Evolutionary conservation across 345 rosid genomes (phyloP).

Genomic region (Isatis tinctoria): DNA sequence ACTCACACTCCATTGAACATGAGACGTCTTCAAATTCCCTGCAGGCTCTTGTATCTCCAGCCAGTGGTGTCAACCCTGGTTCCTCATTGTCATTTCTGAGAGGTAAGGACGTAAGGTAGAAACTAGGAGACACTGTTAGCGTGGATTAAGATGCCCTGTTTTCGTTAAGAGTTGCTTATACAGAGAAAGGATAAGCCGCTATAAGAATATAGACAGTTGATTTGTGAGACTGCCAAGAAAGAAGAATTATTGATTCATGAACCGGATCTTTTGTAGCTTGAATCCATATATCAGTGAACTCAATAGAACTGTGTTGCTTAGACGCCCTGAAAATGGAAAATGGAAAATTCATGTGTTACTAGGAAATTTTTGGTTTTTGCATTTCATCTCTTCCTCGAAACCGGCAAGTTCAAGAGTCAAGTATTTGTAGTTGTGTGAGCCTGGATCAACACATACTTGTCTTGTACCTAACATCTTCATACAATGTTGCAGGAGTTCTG

Average conservation of each 20-base stretch:
- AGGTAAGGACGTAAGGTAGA: conserved; percentile 66
- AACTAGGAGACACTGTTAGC: neutral
- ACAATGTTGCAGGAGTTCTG: conserved; percentile 54
- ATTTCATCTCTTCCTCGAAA: neutral
- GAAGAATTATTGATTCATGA: neutral
- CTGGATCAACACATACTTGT: neutral
- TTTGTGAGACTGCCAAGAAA: neutral
- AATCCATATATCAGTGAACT: neutral
- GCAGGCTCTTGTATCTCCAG: conserved; percentile 63
- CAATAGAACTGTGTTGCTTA: neutral
- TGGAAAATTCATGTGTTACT: neutral
- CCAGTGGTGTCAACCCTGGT: conserved; percentile 66
- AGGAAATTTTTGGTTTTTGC: neutral
- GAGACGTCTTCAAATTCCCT: conserved; percentile 60
- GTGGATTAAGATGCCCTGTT: neutral
- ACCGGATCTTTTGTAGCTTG: neutral
- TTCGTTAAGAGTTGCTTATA: neutral
- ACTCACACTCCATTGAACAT: conserved; percentile 47
- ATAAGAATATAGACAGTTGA: neutral
- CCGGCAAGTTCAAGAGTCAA: neutral
- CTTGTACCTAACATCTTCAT: neutral
- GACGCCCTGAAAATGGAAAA: neutral
- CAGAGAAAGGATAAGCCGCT: neutral
- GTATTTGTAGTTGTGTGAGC: neutral
- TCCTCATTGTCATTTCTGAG: conserved; percentile 85